These are phyloP conservation scores for Lecanicillium sp. DNA, from an alignment of 2,329 filamentous ascomycete species.

Conservation along the genomic window DNA sequence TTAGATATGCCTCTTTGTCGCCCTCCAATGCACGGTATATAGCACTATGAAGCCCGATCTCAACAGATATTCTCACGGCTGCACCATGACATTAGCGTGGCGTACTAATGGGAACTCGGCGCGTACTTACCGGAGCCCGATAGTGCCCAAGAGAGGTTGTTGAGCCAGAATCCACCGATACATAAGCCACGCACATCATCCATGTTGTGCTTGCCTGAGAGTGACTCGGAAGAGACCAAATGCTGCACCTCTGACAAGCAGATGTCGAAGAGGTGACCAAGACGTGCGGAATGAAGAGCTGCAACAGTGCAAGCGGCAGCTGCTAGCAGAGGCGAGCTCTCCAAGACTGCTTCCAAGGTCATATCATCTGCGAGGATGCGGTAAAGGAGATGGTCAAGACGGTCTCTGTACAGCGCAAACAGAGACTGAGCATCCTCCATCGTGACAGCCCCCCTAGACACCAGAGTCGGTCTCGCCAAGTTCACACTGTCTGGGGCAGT, in stretches of 20 bases:
- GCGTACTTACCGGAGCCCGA: neutral
- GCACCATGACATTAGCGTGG: too few species aligned
- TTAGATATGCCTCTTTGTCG: constrained; percentile 1
- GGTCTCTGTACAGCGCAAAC: constrained; percentile 1
- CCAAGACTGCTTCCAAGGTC: neutral
- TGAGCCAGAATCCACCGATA: constrained; percentile 4
- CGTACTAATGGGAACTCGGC: too few species aligned
- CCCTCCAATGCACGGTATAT: constrained; percentile 2
- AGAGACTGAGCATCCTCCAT: neutral
- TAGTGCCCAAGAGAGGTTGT: constrained; percentile 1
- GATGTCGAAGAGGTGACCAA: constrained; percentile 2
- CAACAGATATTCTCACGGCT: constrained; percentile 1
- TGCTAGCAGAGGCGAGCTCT: neutral
- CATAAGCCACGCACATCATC: constrained; percentile 6
- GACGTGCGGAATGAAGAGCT: neutral
- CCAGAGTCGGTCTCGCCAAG: neutral
- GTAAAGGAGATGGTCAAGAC: constrained; percentile 6
- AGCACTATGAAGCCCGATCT: constrained; percentile 3
- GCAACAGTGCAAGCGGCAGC: constrained; percentile 2
- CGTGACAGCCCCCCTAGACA: neutral
- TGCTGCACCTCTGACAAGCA: neutral
- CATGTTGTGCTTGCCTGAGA: constrained; percentile 1
- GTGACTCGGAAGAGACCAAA: neutral
- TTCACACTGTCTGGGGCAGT: neutral
- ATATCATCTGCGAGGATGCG: neutral